Percentiles rank a stretch among this genome's conserved stretches.
These are phyloP conservation scores for Tetrahymena elliotti DNA, from an alignment of 73 alveolate species.

Conservation along the genomic window DNA sequence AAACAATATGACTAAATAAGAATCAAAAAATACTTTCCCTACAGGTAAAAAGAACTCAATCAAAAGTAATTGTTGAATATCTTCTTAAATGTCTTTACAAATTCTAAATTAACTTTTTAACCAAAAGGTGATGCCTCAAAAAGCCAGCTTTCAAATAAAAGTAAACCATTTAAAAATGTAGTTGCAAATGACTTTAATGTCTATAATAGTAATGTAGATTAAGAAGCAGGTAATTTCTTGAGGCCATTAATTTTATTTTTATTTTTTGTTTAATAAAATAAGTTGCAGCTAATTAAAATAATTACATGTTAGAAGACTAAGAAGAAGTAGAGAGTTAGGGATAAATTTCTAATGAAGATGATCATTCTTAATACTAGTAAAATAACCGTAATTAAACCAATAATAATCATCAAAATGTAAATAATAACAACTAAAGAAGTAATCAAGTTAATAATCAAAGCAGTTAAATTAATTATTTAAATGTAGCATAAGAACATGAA, in stretches of 20 bases:
- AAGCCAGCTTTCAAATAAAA: not conserved
- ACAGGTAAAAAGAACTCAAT: not conserved
- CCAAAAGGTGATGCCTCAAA: not conserved
- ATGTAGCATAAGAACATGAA: not conserved
- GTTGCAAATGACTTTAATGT: not conserved
- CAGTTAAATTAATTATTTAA: not conserved
- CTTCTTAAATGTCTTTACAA: too few relatives aligned
- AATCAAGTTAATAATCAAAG: not conserved
- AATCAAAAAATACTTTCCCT: not conserved
- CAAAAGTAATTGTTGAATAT: too few relatives aligned
- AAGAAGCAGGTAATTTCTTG: not conserved
- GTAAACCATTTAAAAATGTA: not conserved
- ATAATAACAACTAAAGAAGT: not conserved
- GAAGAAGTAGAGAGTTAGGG: not conserved
- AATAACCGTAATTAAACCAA: not conserved
- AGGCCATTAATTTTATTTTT: not conserved
- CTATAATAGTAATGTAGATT: not conserved
- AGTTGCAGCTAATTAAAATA: not conserved
- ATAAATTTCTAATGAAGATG: not conserved
- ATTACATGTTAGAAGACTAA: not conserved
- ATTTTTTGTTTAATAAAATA: not conserved
- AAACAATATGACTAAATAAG: not conserved
- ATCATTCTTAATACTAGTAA: not conserved
- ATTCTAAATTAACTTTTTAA: too few relatives aligned
- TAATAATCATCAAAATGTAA: not conserved